phyloP scores from a whole-genome alignment of 1,139 yeast genomes.

The Yamadazyma mexicana region DNA sequence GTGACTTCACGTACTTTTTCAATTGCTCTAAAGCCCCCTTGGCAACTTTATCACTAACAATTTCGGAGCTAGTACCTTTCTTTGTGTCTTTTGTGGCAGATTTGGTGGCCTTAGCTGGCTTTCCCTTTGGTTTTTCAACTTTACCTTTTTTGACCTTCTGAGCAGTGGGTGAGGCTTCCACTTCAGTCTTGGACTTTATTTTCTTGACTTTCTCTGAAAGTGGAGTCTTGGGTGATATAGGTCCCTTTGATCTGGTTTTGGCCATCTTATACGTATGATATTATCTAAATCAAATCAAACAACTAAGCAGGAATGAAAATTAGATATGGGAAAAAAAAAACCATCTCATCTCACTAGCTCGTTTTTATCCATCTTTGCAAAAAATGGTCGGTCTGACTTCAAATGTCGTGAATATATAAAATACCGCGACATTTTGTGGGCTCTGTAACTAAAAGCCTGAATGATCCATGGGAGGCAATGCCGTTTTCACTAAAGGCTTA shows the following conservation, averaged over 20 bases:
- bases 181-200: constrained; percentile 17
- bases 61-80: constrained; percentile 3
- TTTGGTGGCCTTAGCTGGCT: constrained; percentile 1
- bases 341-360: constrained; percentile 19
- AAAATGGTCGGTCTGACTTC: too few relatives aligned
- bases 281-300: not conserved
- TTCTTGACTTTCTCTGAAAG: constrained; percentile 19
- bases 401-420: too few relatives aligned
- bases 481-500: constrained; percentile 13
- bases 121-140: constrained; percentile 12
- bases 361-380: too few relatives aligned
- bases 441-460: not conserved
- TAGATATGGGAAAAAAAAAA: constrained; percentile 7
- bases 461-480: constrained; percentile 14
- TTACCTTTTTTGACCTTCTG: constrained; percentile 16
- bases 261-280: constrained; percentile 22
- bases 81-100: constrained; percentile 1
- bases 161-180: constrained; percentile 22
- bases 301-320: constrained; percentile 1
- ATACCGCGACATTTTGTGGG: not conserved
- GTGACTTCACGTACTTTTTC: constrained; percentile 37
- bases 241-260: constrained; percentile 31
- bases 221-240: constrained; percentile 23
- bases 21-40: constrained; percentile 55
- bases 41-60: constrained; percentile 23